These are phyloP conservation scores for Anthostomella pinea DNA, from an alignment of 2,329 filamentous ascomycete genomes.

Conservation along the genomic window DNA sequence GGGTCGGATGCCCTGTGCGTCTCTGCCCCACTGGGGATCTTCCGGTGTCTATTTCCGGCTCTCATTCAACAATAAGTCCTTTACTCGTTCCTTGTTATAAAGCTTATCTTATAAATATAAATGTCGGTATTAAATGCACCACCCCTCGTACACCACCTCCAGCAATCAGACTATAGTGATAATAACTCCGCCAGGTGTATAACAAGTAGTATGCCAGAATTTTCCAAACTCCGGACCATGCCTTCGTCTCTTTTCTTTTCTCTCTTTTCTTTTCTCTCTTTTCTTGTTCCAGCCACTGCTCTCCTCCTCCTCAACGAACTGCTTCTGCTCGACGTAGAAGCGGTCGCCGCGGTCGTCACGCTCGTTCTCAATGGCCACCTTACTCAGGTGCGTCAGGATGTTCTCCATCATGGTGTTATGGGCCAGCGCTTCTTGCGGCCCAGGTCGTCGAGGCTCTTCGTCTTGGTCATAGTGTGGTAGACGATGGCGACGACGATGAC, in stretches of 20 bases:
- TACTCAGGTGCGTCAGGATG: slow-evolving; percentile 48
- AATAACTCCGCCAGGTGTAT: neutral
- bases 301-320: slow-evolving; percentile 26
- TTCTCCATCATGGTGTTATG: slow-evolving; percentile 53
- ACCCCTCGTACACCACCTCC: no score
- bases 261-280: neutral
- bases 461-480: slow-evolving; percentile 44
- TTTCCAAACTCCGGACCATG: no score
- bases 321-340: slow-evolving; percentile 28
- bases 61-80: no score
- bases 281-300: neutral
- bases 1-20: no score
- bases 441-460: slow-evolving; percentile 37
- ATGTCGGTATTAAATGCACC: no score
- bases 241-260: no score
- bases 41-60: no score
- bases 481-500: slow-evolving; percentile 51
- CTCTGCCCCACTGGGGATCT: no score
- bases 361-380: slow-evolving; percentile 50
- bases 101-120: neutral
- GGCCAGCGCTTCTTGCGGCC: slow-evolving; percentile 48
- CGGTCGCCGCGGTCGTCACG: slow-evolving; percentile 40
- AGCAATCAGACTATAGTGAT: neutral
- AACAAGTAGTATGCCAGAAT: no score
- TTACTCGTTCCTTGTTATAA: no score